Conservation (phyloP, 78 protist genomes). For the Planoprotostelium fungivorum region DNA sequence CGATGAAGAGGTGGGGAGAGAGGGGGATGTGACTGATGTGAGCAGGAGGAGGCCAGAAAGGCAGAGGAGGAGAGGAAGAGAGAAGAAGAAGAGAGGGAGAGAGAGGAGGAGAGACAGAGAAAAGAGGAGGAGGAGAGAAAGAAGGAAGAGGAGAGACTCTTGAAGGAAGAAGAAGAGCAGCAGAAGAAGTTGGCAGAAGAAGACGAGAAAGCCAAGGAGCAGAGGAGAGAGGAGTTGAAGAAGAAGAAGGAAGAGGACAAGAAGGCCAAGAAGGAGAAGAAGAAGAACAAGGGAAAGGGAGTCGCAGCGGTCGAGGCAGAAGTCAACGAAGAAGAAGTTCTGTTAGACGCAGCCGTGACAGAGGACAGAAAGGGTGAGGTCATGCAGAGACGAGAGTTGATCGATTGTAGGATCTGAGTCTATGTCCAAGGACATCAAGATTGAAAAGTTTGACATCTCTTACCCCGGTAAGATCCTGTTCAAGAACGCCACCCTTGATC, state of each 20-base stretch:
- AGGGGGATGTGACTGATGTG: constrained; percentile 22
- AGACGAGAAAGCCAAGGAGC: not conserved
- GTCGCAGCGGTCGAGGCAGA: constrained; percentile 31
- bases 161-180: constrained; percentile 1
- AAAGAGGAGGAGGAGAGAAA: constrained; percentile 32
- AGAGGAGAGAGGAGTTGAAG: not conserved
- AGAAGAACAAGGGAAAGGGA: constrained; percentile 29
- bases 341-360: too few relatives aligned
- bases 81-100: constrained; percentile 1
- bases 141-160: constrained; percentile 24
- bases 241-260: constrained; percentile 6
- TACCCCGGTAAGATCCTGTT: constrained; percentile 65
- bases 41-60: constrained; percentile 29
- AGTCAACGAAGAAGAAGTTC: constrained; percentile 8
- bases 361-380: constrained; percentile 35
- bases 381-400: constrained; percentile 35
- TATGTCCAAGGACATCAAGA: constrained; percentile 59
- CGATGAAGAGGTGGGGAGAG: not conserved
- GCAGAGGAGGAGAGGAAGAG: constrained; percentile 3
- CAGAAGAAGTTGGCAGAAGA: not conserved
- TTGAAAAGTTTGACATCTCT: constrained; percentile 44
- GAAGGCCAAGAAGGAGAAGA: constrained; percentile 12
- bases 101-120: constrained; percentile 1
- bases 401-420: constrained; percentile 28
- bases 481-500: constrained; percentile 30